Evolutionary conservation across 352 stramenopile genomes (phyloP).

Genomic region (Phytophthora tentaculata): DNA sequence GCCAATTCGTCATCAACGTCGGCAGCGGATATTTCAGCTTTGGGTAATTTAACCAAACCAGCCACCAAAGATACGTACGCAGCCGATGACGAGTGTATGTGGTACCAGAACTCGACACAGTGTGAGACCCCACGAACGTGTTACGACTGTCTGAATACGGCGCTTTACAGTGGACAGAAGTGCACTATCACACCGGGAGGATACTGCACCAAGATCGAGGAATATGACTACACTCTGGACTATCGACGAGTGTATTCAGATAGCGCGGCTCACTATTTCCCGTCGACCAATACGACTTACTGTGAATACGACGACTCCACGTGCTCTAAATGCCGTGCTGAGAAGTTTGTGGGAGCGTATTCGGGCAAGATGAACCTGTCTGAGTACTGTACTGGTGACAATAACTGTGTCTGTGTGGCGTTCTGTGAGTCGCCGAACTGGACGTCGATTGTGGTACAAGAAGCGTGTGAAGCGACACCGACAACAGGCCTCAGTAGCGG

Average conservation of each 20-base stretch:
- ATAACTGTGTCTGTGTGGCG: conserved; percentile 57
- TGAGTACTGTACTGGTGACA: conserved; percentile 49
- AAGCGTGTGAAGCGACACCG: conserved; percentile 44
- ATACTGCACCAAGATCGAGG: conserved; percentile 59
- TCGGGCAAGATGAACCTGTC: conserved; percentile 35
- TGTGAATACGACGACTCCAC: conserved; percentile 44
- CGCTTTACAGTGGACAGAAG: conserved; percentile 41
- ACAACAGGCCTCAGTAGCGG: conserved; percentile 1
- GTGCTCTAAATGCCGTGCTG: conserved; percentile 34
- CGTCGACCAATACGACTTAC: conserved; percentile 66
- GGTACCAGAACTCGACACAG: conserved; percentile 68
- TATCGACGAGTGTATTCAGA: conserved; percentile 44
- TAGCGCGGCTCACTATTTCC: conserved; percentile 51
- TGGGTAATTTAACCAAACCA: conserved; percentile 19
- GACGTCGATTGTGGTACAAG: conserved; percentile 39
- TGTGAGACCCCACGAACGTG: conserved; percentile 53
- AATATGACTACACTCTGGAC: conserved; percentile 49
- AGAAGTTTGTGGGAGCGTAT: conserved; percentile 37
- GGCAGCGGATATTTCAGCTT: conserved; percentile 13
- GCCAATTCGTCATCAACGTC: conserved; percentile 40
- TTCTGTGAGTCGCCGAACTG: conserved; percentile 61
- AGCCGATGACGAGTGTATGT: conserved; percentile 54
- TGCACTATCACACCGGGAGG: conserved; percentile 62
- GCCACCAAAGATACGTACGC: conserved; percentile 45
- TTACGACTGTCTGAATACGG: conserved; percentile 65